A percentile compares a stretch with the other conserved stretches of the same genome.
Evolutionary conservation across 148 eudicot species (phyloP).

Genomic region (Nepenthes gracilis): DNA sequence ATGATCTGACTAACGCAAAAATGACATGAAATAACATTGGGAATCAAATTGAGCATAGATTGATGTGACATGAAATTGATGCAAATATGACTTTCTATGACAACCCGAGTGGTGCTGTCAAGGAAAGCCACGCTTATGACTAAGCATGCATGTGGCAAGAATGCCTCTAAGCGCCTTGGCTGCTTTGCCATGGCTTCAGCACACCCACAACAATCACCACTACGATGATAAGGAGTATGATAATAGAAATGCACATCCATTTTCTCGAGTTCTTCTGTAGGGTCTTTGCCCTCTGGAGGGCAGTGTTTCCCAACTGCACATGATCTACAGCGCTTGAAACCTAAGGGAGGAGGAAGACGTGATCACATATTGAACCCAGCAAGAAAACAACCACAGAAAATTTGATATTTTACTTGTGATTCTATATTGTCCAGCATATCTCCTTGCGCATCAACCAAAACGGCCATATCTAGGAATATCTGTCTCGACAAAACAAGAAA

Average conservation of each 20-base stretch:
- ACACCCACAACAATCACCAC: constrained; percentile 55
- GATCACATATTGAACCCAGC: background rate
- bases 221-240: constrained; percentile 55
- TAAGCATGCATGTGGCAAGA: background rate
- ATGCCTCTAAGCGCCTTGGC: background rate
- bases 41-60: too few relatives aligned
- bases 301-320: constrained; percentile 69
- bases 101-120: too few relatives aligned
- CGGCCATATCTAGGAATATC: constrained; percentile 93
- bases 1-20: too few relatives aligned
- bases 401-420: constrained; percentile 40
- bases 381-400: background rate
- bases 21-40: too few relatives aligned
- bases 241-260: constrained; percentile 83
- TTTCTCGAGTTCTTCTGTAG: constrained; percentile 72
- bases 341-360: constrained; percentile 12
- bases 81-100: too few relatives aligned
- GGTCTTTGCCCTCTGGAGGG: constrained; percentile 61
- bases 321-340: constrained; percentile 80
- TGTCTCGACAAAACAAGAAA: constrained; percentile 7
- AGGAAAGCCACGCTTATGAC: too few relatives aligned
- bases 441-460: constrained; percentile 88
- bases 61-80: too few relatives aligned
- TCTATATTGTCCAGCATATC: constrained; percentile 92
- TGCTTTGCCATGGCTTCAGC: constrained; percentile 69